These are phyloP conservation scores for Trichoderma cornu-damae DNA, from an alignment of 2,329 filamentous ascomycete species.

Conservation along the genomic window DNA sequence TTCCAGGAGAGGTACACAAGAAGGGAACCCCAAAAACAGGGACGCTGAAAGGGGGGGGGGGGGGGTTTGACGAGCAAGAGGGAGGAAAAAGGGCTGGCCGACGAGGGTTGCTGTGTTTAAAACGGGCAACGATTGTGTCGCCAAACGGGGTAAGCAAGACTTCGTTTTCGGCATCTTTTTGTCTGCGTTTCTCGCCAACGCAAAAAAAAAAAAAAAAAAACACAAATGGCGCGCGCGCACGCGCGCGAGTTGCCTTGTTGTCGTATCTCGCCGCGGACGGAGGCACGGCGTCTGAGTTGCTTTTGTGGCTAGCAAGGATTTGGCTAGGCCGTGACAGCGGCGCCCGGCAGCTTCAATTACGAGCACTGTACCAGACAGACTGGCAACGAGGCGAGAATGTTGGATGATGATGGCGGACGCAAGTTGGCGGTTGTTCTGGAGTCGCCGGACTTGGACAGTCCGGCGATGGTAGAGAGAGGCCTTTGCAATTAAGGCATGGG, in stretches of 20 bases:
- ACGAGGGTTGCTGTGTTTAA: neutral
- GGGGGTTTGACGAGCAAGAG: neutral
- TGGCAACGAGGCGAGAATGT: neutral
- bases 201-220: too few species aligned
- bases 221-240: too few species aligned
- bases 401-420: neutral
- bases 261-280: neutral
- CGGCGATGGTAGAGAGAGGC: neutral
- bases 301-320: neutral
- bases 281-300: neutral
- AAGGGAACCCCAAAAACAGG: neutral
- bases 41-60: neutral
- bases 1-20: neutral
- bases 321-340: neutral
- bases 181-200: too few species aligned
- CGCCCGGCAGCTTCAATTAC: too few species aligned
- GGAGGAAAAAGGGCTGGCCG: neutral
- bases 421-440: neutral
- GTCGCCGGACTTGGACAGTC: neutral
- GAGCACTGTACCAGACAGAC: too few species aligned
- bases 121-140: neutral
- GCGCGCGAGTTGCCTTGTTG: neutral
- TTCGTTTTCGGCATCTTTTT: neutral
- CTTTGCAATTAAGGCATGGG: too few species aligned
- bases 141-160: neutral